phyloP scores from a whole-genome alignment of 495 filamentous ascomycete species.

The Pseudevernia furfuracea region DNA sequence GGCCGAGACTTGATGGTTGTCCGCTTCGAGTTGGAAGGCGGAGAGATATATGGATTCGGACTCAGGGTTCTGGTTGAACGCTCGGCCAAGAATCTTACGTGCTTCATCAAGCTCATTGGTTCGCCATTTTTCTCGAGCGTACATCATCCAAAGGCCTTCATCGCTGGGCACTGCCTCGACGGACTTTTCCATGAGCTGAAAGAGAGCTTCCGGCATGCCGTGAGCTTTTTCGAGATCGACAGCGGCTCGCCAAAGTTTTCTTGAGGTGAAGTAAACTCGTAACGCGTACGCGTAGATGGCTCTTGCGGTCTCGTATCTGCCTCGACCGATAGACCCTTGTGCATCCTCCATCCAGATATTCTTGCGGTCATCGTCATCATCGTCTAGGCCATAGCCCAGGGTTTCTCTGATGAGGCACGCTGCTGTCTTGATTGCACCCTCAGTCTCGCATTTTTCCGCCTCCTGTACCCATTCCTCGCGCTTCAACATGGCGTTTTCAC shows the following conservation, averaged over 20 bases:
- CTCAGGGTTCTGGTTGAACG: constrained; percentile 87
- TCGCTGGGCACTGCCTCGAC: constrained; percentile 82
- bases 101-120: constrained; percentile 78
- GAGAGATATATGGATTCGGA: constrained; percentile 97
- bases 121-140: constrained; percentile 86
- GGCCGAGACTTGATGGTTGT: constrained; percentile 69
- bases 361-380: constrained; percentile 95
- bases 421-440: constrained; percentile 76
- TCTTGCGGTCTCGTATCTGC: constrained; percentile 78
- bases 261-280: constrained; percentile 75
- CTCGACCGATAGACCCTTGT: constrained; percentile 63
- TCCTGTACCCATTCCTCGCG: constrained; percentile 95
- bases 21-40: constrained; percentile 89
- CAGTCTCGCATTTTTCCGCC: constrained; percentile 90
- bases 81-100: constrained; percentile 68
- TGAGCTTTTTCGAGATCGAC: constrained; percentile 88
- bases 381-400: constrained; percentile 85
- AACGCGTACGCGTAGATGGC: constrained; percentile 90
- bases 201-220: constrained; percentile 73
- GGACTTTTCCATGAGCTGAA: constrained; percentile 81
- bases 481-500: constrained; percentile 90
- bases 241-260: constrained; percentile 78
- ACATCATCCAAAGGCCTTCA: constrained; percentile 92
- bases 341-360: constrained; percentile 94
- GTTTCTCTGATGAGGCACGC: constrained; percentile 85